phyloP scores from a whole-genome alignment of 2,329 filamentous ascomycete species.

The Stromatinia cepivora region DNA sequence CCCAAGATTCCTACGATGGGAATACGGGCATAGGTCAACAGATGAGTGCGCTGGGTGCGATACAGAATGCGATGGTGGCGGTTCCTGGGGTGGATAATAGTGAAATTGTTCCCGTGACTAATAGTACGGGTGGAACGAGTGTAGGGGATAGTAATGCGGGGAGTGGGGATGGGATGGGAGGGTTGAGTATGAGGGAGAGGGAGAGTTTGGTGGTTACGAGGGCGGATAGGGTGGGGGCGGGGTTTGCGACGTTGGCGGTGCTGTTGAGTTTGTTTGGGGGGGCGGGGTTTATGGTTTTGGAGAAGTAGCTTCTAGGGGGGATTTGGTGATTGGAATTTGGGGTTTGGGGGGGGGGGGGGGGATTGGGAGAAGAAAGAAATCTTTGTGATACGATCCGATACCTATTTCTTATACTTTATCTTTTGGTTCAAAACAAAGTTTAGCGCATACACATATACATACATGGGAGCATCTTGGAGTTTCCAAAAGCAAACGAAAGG shows the following conservation, averaged over 20 bases:
- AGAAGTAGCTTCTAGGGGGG: background rate
- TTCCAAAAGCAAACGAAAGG: background rate
- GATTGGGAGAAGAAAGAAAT: accelerated
- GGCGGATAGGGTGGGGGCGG: slow-evolving; percentile 46
- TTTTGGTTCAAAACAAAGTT: background rate
- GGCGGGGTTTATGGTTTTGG: slow-evolving; percentile 26
- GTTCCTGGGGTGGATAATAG: slow-evolving; percentile 38
- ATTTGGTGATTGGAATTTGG: background rate
- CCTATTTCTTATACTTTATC: background rate
- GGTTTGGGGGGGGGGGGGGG: background rate
- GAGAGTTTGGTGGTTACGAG: slow-evolving; percentile 35
- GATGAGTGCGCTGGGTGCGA: slow-evolving; percentile 67
- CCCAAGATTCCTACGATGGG: slow-evolving; percentile 53
- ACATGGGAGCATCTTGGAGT: background rate
- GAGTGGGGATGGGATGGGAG: background rate
- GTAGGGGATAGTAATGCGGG: slow-evolving; percentile 33
- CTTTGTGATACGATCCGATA: too few relatives aligned
- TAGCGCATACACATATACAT: background rate
- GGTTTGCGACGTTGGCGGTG: slow-evolving; percentile 44
- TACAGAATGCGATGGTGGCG: slow-evolving; percentile 44
- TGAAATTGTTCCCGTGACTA: slow-evolving; percentile 44
- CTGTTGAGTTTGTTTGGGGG: slow-evolving; percentile 34
- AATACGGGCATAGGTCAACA: slow-evolving; percentile 66
- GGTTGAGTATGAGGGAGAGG: background rate
- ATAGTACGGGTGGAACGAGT: slow-evolving; percentile 42